phyloP scores from a whole-genome alignment of 2,329 filamentous ascomycete species.

The Colletotrichum orbiculare region DNA sequence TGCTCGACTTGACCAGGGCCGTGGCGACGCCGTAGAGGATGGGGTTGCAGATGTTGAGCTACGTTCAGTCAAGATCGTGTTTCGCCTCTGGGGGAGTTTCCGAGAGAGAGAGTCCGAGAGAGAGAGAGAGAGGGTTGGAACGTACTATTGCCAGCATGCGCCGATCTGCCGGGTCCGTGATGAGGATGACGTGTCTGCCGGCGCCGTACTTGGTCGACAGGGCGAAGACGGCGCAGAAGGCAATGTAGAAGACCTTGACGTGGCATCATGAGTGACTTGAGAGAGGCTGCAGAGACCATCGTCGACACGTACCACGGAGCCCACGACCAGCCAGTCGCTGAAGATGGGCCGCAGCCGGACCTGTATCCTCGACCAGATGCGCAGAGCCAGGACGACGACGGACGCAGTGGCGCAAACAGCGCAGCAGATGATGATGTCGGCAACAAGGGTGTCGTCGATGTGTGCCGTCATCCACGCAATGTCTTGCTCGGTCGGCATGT shows the following conservation, averaged over 20 bases:
- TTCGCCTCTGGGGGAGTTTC: no score
- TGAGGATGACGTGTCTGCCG: constrained; percentile 23
- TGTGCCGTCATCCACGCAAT: constrained; percentile 30
- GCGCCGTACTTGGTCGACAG: constrained; percentile 28
- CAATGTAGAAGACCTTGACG: constrained; percentile 18
- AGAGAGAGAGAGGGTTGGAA: no score
- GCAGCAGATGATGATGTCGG: constrained; percentile 30
- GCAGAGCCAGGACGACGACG: constrained; percentile 11
- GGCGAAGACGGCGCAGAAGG: constrained; percentile 24
- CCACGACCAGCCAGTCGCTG: constrained; percentile 27
- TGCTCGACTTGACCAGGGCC: constrained; percentile 25
- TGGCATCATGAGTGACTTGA: no score
- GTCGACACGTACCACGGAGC: constrained; percentile 15
- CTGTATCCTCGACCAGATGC: constrained; percentile 17
- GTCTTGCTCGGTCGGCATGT: constrained; percentile 14
- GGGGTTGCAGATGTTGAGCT: constrained; percentile 28
- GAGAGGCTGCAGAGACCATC: no score
- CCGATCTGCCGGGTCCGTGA: constrained; percentile 21
- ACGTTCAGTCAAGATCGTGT: neutral
- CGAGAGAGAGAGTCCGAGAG: no score
- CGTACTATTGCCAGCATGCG: constrained; percentile 31
- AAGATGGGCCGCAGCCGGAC: constrained; percentile 12
- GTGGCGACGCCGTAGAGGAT: constrained; percentile 22
- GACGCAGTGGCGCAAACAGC: constrained; percentile 11
- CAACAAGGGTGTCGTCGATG: constrained; percentile 24